Percentiles rank a stretch among this genome's conserved stretches.
These are phyloP conservation scores for Didymella pomorum DNA, from an alignment of 2,329 filamentous ascomycete species.

Conservation along the genomic window DNA sequence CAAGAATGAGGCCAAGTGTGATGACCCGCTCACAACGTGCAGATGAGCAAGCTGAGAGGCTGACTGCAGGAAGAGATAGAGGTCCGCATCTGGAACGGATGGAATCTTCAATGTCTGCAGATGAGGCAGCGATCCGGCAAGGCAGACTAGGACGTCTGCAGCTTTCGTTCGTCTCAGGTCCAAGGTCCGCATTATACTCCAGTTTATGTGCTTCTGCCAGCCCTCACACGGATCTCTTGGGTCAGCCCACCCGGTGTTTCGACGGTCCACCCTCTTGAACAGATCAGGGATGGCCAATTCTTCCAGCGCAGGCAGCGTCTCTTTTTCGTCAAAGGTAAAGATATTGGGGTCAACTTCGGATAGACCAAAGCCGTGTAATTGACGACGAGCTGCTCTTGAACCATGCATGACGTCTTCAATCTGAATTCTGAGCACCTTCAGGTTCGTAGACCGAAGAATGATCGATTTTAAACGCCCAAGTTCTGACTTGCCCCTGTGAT, in stretches of 20 bases:
- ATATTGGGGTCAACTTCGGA: background rate
- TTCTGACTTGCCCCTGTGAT: background rate
- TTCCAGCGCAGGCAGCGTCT: conserved; percentile 3
- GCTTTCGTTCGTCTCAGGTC: background rate
- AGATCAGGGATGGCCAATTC: background rate
- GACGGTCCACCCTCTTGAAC: background rate
- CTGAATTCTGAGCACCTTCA: background rate
- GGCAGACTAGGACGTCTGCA: background rate
- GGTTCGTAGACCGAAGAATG: background rate
- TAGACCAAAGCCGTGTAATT: background rate
- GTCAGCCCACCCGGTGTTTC: background rate
- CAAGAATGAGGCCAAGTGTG: too few relatives aligned
- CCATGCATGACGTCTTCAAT: background rate
- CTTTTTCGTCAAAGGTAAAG: background rate
- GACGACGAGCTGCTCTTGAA: background rate
- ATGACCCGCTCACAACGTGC: too few relatives aligned
- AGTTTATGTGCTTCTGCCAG: background rate
- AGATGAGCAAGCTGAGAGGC: too few relatives aligned
- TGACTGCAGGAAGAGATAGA: too few relatives aligned
- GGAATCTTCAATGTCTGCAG: background rate
- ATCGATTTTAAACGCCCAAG: background rate
- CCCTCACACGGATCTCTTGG: background rate
- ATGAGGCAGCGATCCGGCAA: background rate
- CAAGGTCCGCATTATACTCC: background rate
- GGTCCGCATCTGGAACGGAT: too few relatives aligned